Evolutionary conservation across 177 flowering plant species (phyloP).

Genomic region (Vitis hybrid): DNA sequence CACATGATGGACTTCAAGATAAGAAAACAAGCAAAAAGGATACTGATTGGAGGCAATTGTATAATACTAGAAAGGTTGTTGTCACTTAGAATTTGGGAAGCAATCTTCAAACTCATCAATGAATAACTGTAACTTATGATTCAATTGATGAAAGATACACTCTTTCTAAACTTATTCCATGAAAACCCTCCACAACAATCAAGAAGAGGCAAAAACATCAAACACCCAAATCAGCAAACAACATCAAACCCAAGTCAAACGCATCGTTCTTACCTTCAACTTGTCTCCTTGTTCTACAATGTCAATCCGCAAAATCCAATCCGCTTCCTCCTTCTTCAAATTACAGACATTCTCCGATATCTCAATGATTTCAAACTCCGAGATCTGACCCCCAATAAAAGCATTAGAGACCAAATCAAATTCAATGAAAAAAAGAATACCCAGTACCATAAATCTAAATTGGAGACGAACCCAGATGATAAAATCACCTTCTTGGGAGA

Average conservation of each 20-base stretch:
- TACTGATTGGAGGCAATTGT: too few species aligned
- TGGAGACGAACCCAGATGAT: constrained; percentile 9
- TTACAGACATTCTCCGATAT: constrained; percentile 90
- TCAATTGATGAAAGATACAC: not conserved
- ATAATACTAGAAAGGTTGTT: too few species aligned
- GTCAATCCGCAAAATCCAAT: constrained; percentile 87
- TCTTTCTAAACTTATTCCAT: not conserved
- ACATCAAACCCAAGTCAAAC: not conserved
- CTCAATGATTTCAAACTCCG: constrained; percentile 86
- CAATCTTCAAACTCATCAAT: not conserved
- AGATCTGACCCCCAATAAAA: constrained; percentile 44
- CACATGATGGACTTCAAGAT: not conserved
- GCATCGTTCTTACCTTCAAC: constrained; percentile 54
- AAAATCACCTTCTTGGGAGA: constrained; percentile 76
- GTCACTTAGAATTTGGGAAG: not conserved
- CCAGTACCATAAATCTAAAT: not conserved
- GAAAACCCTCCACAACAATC: not conserved
- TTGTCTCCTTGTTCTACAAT: constrained; percentile 71
- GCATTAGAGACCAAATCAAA: not conserved
- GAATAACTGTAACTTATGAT: not conserved
- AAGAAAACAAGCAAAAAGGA: not conserved
- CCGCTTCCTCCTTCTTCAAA: constrained; percentile 92
- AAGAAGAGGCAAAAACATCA: not conserved
- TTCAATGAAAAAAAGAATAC: constrained; percentile 4
- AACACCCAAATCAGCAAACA: not conserved